A percentile compares a stretch with the other conserved stretches of the same genome.
phyloP scores from a whole-genome alignment of 352 stramenopile genomes.

The Phytophthora pinifolia region DNA sequence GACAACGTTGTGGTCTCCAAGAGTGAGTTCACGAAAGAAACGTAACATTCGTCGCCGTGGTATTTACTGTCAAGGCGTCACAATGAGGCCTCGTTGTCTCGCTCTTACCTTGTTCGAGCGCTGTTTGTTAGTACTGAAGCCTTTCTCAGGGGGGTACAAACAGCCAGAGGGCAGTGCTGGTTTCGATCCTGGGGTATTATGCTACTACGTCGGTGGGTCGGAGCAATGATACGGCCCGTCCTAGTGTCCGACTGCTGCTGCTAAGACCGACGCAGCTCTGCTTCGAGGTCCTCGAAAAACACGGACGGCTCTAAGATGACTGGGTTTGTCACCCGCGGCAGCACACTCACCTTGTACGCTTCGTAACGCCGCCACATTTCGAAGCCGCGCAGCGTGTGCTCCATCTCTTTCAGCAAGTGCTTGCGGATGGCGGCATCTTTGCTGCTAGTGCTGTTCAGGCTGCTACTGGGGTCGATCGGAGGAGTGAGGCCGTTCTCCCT shows the following conservation, averaged over 20 bases:
- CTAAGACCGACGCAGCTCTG: constrained; percentile 50
- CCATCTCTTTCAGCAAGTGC: constrained; percentile 84
- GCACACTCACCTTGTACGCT: constrained; percentile 58
- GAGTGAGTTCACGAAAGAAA: constrained; percentile 84
- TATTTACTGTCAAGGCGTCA: constrained; percentile 2
- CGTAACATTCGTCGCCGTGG: constrained; percentile 22
- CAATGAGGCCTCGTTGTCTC: no score
- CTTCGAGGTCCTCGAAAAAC: constrained; percentile 75
- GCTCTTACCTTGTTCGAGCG: background rate
- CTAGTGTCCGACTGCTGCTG: constrained; percentile 11
- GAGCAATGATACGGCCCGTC: constrained; percentile 10
- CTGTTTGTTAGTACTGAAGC: constrained; percentile 20
- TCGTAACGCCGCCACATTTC: constrained; percentile 89
- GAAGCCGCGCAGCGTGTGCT: constrained; percentile 81
- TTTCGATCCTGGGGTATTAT: constrained; percentile 30
- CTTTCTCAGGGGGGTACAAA: no score
- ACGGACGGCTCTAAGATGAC: constrained; percentile 60
- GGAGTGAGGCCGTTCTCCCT: constrained; percentile 72
- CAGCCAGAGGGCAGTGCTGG: constrained; percentile 15
- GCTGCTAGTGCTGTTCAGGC: constrained; percentile 48
- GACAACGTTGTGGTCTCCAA: constrained; percentile 89
- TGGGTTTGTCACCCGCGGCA: constrained; percentile 77
- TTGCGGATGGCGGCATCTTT: constrained; percentile 68
- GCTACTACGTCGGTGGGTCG: constrained; percentile 30
- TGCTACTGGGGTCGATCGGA: constrained; percentile 50